These are phyloP conservation scores for Emergomyces africanus DNA, from an alignment of 2,329 filamentous ascomycete species.

Conservation along the genomic window DNA sequence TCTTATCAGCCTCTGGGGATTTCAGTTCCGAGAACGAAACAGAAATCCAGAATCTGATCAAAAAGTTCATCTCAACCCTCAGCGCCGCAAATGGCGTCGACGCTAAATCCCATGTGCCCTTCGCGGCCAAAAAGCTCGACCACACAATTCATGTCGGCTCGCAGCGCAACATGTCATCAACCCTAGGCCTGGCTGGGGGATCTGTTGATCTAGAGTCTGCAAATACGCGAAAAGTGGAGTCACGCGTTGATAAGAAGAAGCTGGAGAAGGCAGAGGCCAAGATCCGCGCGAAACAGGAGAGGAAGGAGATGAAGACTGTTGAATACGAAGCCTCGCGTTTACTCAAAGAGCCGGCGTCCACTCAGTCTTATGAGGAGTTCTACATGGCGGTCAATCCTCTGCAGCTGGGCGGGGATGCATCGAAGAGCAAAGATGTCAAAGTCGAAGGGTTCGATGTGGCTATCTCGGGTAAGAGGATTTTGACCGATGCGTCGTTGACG, in stretches of 20 bases:
- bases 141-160: slow-evolving; percentile 91
- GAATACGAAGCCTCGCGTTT: slow-evolving; percentile 92
- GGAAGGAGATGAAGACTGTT: slow-evolving; percentile 96
- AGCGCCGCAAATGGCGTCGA: slow-evolving; percentile 57
- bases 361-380: slow-evolving; percentile 96
- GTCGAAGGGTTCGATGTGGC: slow-evolving; percentile 91
- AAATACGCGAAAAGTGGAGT: slow-evolving; percentile 87
- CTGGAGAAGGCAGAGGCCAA: slow-evolving; percentile 97
- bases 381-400: slow-evolving; percentile 99
- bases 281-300: slow-evolving; percentile 95
- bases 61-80: slow-evolving; percentile 78
- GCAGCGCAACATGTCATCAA: slow-evolving; percentile 92
- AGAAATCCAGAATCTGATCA: slow-evolving; percentile 69
- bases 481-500: slow-evolving; percentile 81
- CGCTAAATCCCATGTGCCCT: slow-evolving; percentile 55
- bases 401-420: slow-evolving; percentile 59
- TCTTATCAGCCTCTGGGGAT: slow-evolving; percentile 86
- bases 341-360: slow-evolving; percentile 66
- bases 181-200: slow-evolving; percentile 70
- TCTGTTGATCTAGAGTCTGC: slow-evolving; percentile 88
- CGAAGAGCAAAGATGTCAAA: slow-evolving; percentile 99
- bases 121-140: slow-evolving; percentile 72
- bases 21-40: slow-evolving; percentile 58
- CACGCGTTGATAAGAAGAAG: slow-evolving; percentile 96
- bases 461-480: slow-evolving; percentile 76